phyloP scores from a whole-genome alignment of 2,329 filamentous ascomycete species.

The Fusarium sp. region DNA sequence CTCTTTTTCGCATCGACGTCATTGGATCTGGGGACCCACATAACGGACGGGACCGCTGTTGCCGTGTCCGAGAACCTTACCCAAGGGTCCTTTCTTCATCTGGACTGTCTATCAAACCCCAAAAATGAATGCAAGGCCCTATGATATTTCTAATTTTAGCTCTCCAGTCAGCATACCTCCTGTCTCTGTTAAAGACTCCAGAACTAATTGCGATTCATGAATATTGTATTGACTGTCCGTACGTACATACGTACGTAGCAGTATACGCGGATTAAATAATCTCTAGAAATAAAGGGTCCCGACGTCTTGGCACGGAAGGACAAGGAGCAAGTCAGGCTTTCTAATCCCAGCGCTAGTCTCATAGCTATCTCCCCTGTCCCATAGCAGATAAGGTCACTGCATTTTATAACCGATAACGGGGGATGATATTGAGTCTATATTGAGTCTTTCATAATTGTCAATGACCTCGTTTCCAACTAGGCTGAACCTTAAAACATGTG shows the following conservation, averaged over 20 bases:
- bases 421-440: neutral
- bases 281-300: constrained; percentile 11
- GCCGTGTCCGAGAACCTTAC: neutral
- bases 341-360: constrained; percentile 3
- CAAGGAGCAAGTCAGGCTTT: constrained; percentile 34
- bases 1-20: constrained; percentile 24
- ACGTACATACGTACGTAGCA: no score
- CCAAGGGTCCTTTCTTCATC: constrained; percentile 7
- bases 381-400: constrained; percentile 22
- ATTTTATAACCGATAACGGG: constrained; percentile 24
- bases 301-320: constrained; percentile 19
- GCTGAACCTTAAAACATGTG: neutral
- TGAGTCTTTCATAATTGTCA: constrained; percentile 6
- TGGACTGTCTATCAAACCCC: neutral
- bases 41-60: constrained; percentile 9
- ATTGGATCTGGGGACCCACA: constrained; percentile 5
- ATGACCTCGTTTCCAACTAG: neutral
- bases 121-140: neutral
- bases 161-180: neutral
- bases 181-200: neutral
- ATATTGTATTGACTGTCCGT: neutral
- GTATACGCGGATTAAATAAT: constrained; percentile 18
- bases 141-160: constrained; percentile 7
- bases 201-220: neutral
- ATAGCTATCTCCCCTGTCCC: constrained; percentile 18